Conservation (phyloP, 306 rosid species). For the Lablab purpureus region DNA sequence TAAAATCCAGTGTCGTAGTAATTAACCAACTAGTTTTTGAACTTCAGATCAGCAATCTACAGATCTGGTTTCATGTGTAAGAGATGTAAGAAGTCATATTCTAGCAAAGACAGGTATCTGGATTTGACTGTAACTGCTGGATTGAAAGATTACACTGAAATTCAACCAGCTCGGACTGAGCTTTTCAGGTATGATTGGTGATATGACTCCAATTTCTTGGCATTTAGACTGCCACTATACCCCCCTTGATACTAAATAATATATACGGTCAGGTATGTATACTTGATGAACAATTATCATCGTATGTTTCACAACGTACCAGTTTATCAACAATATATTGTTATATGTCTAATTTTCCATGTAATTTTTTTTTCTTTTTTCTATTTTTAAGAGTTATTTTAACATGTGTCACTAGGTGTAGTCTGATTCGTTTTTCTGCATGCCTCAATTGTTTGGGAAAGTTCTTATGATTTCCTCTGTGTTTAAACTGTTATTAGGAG, state of each 20-base stretch:
- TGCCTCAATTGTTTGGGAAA: slow-evolving; percentile 31
- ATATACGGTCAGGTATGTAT: slow-evolving; percentile 1
- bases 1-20: slow-evolving; percentile 1
- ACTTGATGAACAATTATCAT: slow-evolving; percentile 18
- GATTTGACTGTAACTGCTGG: slow-evolving; percentile 87
- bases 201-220: neutral
- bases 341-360: slow-evolving; percentile 9
- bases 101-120: slow-evolving; percentile 82
- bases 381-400: neutral
- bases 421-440: slow-evolving; percentile 35
- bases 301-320: neutral
- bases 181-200: slow-evolving; percentile 66
- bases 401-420: slow-evolving; percentile 14
- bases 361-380: neutral
- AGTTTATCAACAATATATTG: neutral
- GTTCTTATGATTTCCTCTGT: slow-evolving; percentile 43
- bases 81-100: slow-evolving; percentile 79
- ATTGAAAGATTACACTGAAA: slow-evolving; percentile 74
- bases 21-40: slow-evolving; percentile 35
- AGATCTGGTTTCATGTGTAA: slow-evolving; percentile 90
- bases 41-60: slow-evolving; percentile 80
- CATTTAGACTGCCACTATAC: neutral
- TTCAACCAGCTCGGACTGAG: slow-evolving; percentile 73
- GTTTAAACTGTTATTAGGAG: slow-evolving; percentile 60
- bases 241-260: neutral